Evolutionary conservation across 2,329 filamentous ascomycete species (phyloP), one percentile per base, ranked within the genome.

Genomic region (Neofusicoccum cordaticola): DNA sequence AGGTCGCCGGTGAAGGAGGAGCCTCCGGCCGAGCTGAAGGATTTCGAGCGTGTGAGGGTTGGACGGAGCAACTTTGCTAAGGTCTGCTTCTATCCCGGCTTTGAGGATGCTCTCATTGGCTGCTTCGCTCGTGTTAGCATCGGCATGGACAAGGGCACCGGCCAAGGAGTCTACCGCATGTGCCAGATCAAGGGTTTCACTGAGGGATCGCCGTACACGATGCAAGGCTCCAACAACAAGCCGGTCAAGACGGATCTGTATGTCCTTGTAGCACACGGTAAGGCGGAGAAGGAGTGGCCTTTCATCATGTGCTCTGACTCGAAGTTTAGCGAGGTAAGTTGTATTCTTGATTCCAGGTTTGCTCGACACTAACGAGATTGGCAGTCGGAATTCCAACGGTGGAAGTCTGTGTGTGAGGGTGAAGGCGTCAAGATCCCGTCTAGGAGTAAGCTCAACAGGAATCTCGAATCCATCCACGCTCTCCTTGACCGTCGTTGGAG

Each of bases 61-160:
- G 92, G 93, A 57, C 87, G 95, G 67, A 90, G 86, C 69, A 91
- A 93, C 72, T 97, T 99, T 75, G 90, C 90, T 6, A 88, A 94
- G 72, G 90, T 97, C 63, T 97, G 93, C 83, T 97, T 96, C 80
- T 94, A 93, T 70, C 95, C 95, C 11, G 89, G 89, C 3, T 97
- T 99, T 69, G 91, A 96, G 64, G 81, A 90, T 8, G 85, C 90
- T 35, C 90, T 97, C 71, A 87, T 83, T 15, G 92, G 92, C 60
- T 96, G 93, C 77, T 99, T 90, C 75, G 89, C 90, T 42, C 91
- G 95, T 60, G 87, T 98, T 68, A 91, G 89, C 67, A 86, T 97
- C 64, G 94, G 93, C 0, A 85, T 89, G 12, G 90, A 96, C 73
- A 85, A 86, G 11, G 84, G 88, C 22, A 91, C 86, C 3, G 89